Percentiles rank a stretch among this genome's conserved stretches.
Conservation (phyloP, 1,139 yeast species). For the Groenewaldozyma auringiensis region DNA sequence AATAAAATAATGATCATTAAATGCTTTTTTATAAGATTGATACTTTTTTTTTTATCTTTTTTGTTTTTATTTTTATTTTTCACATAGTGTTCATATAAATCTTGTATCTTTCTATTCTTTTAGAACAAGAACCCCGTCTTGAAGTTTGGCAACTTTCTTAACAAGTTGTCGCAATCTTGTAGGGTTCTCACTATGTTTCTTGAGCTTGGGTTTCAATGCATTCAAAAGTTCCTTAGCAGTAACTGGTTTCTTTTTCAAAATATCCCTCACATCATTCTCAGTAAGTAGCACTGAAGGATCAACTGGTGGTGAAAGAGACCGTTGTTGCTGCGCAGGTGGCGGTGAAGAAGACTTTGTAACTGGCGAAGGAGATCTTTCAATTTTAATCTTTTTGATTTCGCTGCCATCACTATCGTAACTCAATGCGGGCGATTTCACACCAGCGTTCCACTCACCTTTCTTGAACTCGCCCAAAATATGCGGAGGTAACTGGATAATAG, state of each 20-base stretch:
- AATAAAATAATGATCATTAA: not conserved
- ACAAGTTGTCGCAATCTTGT: conserved; percentile 59
- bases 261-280: conserved; percentile 60
- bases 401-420: conserved; percentile 15
- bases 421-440: conserved; percentile 32
- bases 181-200: conserved; percentile 62
- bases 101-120: conserved; percentile 36
- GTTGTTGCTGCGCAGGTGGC: conserved; percentile 5
- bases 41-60: not conserved
- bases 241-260: conserved; percentile 55
- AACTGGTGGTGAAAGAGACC: conserved; percentile 10
- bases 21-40: not conserved
- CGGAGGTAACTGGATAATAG: conserved; percentile 58
- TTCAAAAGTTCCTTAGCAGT: conserved; percentile 60
- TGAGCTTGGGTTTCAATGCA: conserved; percentile 54
- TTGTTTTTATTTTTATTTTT: conserved; percentile 2
- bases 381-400: conserved; percentile 37
- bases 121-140: conserved; percentile 57
- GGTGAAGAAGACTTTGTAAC: conserved; percentile 21
- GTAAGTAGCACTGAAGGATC: conserved; percentile 41
- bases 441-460: conserved; percentile 77
- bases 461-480: conserved; percentile 62
- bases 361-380: conserved; percentile 27
- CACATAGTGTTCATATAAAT: not conserved
- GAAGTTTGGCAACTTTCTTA: conserved; percentile 59